Evolutionary conservation across 2,329 filamentous ascomycete species (phyloP).

Genomic region (Huntiella moniliformis): DNA sequence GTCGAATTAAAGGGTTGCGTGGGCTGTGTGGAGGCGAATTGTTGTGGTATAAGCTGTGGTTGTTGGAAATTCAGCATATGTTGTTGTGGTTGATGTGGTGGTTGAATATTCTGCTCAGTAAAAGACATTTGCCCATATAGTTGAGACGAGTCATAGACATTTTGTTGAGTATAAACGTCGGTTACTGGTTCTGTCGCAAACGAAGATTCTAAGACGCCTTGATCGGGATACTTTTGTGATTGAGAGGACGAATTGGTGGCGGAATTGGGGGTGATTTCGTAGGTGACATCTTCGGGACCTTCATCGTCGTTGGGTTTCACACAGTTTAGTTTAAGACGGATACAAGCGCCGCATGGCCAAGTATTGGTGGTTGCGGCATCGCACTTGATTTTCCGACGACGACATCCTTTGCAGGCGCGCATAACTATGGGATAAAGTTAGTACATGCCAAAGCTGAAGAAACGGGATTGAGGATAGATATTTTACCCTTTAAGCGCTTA

Average conservation of each 20-base stretch:
- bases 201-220: slow-evolving; percentile 3
- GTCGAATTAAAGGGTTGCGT: slow-evolving; percentile 4
- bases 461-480: not conserved
- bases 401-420: slow-evolving; percentile 90
- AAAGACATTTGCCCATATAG: slow-evolving; percentile 32
- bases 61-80: not conserved
- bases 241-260: slow-evolving; percentile 1
- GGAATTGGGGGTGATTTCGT: slow-evolving; percentile 6
- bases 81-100: slow-evolving; percentile 18
- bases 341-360: slow-evolving; percentile 91
- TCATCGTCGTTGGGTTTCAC: slow-evolving; percentile 68
- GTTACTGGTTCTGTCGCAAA: slow-evolving; percentile 3
- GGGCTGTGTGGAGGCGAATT: slow-evolving; percentile 1
- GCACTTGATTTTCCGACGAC: slow-evolving; percentile 92
- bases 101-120: slow-evolving; percentile 24
- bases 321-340: slow-evolving; percentile 79
- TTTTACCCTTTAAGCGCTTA: slow-evolving; percentile 82
- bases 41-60: slow-evolving; percentile 1
- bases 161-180: slow-evolving; percentile 18
- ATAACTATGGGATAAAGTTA: slow-evolving; percentile 43
- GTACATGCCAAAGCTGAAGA: not conserved
- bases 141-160: slow-evolving; percentile 17
- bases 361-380: slow-evolving; percentile 93
- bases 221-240: not conserved
- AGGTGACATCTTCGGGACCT: slow-evolving; percentile 20